Evolutionary conservation across 139 green algal species (phyloP).

Genomic region (Yamagishiella unicocca): DNA sequence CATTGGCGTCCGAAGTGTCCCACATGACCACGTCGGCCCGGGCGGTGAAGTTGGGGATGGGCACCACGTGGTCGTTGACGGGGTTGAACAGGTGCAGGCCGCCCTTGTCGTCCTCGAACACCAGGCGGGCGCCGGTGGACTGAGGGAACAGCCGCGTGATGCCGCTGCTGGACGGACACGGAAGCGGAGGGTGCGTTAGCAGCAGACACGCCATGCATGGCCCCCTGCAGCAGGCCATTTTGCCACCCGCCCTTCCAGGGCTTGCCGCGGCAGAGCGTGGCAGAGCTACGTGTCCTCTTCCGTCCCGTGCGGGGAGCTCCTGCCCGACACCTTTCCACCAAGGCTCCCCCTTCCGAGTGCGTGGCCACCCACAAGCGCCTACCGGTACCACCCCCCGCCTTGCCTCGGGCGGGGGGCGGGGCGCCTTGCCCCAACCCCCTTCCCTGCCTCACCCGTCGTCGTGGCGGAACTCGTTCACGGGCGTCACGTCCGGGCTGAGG

Average conservation of each 20-base stretch:
- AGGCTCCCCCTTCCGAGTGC: no score
- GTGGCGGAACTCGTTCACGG: conserved; percentile 81
- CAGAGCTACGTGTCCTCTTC: no score
- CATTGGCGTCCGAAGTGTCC: conserved; percentile 71
- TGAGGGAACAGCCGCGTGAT: conserved; percentile 72
- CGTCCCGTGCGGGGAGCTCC: no score
- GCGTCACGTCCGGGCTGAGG: conserved; percentile 57
- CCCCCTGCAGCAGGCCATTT: no score
- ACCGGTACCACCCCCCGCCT: no score
- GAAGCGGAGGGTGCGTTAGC: no score
- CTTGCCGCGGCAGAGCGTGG: no score
- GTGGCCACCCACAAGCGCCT: no score
- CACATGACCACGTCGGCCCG: conserved; percentile 69
- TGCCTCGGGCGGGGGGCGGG: no score
- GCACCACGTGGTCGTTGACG: conserved; percentile 73
- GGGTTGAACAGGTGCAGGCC: conserved; percentile 76
- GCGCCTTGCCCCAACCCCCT: neutral
- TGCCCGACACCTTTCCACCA: no score
- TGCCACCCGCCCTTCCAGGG: no score
- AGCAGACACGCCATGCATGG: no score
- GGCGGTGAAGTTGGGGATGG: conserved; percentile 52
- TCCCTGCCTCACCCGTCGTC: conserved; percentile 36
- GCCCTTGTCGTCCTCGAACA: conserved; percentile 74
- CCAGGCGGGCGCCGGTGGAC: conserved; percentile 65
- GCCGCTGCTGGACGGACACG: conserved; percentile 44